Evolutionary conservation across 768 basidiomycete species (phyloP).

Genomic region (Chalciporus piperatus): DNA sequence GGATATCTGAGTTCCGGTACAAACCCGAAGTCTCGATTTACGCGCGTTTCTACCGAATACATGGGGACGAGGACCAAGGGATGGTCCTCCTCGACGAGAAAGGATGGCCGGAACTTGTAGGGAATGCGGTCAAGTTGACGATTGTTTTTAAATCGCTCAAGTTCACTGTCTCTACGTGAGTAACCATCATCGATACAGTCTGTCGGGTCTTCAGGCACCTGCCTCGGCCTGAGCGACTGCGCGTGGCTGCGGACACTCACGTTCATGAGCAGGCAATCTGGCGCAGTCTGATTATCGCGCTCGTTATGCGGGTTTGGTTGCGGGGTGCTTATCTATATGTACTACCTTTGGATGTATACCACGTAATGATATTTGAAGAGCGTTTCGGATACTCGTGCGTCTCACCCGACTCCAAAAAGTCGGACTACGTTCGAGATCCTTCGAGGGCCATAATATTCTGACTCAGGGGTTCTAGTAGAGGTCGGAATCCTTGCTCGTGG

Average conservation of each 20-base stretch:
- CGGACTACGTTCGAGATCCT: too few species aligned
- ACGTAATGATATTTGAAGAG: neutral
- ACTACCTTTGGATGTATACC: neutral
- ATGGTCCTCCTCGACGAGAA: constrained; percentile 32
- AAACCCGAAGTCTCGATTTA: constrained; percentile 35
- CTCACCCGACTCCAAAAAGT: too few species aligned
- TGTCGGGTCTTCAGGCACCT: neutral
- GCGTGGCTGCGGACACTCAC: constrained; percentile 12
- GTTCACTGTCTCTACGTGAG: constrained; percentile 32
- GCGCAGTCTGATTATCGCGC: constrained; percentile 18
- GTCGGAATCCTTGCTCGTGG: too few species aligned
- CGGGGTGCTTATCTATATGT: neutral
- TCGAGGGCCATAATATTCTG: too few species aligned
- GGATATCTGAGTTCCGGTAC: constrained; percentile 33
- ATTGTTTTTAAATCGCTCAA: constrained; percentile 34
- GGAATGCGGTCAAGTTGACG: constrained; percentile 32
- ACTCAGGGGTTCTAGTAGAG: too few species aligned
- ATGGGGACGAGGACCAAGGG: constrained; percentile 33
- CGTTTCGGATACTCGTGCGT: too few species aligned
- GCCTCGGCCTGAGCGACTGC: constrained; percentile 1
- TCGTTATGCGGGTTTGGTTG: neutral
- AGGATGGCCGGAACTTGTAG: constrained; percentile 32
- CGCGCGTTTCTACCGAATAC: constrained; percentile 32
- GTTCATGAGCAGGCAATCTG: constrained; percentile 21
- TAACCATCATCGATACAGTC: neutral